Conservation (phyloP, 768 basidiomycete genomes). For the Trametopsis cervina region DNA sequence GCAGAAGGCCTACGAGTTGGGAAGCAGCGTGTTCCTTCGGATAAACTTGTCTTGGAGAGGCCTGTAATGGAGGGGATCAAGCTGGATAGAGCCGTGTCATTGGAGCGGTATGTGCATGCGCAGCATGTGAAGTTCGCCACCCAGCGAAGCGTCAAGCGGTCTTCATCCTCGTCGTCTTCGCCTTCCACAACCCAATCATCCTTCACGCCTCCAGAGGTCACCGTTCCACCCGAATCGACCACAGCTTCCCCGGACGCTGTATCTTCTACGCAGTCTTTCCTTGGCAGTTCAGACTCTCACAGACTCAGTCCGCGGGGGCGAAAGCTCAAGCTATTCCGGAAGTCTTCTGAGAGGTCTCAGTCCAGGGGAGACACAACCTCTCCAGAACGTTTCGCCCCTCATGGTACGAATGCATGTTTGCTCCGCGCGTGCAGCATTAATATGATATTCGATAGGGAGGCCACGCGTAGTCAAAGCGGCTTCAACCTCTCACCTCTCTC, state of each 20-base stretch:
- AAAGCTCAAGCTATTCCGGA: neutral
- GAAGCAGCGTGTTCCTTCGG: neutral
- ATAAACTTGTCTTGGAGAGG: neutral
- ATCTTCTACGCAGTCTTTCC: neutral
- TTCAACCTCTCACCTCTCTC: too few species aligned
- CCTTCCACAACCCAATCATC: neutral
- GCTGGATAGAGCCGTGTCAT: neutral
- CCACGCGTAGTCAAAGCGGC: too few species aligned
- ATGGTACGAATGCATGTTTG: neutral
- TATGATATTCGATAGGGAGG: too few species aligned
- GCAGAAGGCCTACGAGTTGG: neutral
- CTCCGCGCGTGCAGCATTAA: too few species aligned
- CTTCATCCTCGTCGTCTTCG: neutral
- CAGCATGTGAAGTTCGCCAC: slow-evolving; percentile 1
- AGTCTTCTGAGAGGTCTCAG: neutral
- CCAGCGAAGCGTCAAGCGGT: neutral
- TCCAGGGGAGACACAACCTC: neutral
- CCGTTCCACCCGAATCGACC: too few species aligned
- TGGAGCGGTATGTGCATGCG: neutral
- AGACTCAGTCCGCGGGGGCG: neutral
- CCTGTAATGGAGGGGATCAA: neutral
- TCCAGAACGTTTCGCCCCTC: neutral
- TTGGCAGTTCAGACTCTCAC: neutral
- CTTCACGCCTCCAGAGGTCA: neutral
- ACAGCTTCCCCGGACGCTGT: too few species aligned